Conservation (phyloP, 1,284 basidiomycete genomes). For the Malassezia vespertilionis region DNA sequence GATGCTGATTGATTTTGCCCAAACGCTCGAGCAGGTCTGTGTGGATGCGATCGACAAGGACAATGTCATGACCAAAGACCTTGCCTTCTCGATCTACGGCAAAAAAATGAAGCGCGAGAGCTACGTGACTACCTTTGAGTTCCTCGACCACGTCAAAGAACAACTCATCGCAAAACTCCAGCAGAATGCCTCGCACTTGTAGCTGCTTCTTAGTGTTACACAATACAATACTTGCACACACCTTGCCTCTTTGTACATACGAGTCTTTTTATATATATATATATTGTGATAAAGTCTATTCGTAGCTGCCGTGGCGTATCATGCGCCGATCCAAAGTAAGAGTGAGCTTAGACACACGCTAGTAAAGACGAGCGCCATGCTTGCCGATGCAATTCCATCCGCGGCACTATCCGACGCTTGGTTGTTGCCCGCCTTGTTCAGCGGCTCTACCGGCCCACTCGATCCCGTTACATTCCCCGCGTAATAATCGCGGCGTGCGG, state of each 20-base stretch:
- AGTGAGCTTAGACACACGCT: too few relatives aligned
- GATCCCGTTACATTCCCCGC: constrained; percentile 11
- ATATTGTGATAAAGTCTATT: too few relatives aligned
- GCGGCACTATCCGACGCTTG: neutral
- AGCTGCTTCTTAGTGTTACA: too few relatives aligned
- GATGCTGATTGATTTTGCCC: constrained; percentile 64
- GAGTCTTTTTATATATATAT: too few relatives aligned
- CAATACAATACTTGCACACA: too few relatives aligned
- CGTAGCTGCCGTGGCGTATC: too few relatives aligned
- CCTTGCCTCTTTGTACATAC: too few relatives aligned
- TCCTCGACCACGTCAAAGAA: constrained; percentile 39
- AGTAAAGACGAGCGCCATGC: too few relatives aligned
- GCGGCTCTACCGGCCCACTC: constrained; percentile 1
- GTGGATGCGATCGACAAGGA: constrained; percentile 83
- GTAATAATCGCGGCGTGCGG: constrained; percentile 35
- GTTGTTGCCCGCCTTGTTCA: neutral
- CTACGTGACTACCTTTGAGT: constrained; percentile 44
- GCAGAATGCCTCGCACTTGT: too few relatives aligned
- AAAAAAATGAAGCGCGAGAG: constrained; percentile 52
- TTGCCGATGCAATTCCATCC: too few relatives aligned
- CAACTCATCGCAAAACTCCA: constrained; percentile 29
- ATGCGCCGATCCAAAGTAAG: too few relatives aligned
- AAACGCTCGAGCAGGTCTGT: constrained; percentile 73
- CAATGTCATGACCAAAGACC: constrained; percentile 78
- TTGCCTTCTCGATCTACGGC: constrained; percentile 88